Base-by-base conservation (phyloP, 176 grass and related monocot species). In the Hsuehochloa calcarea region DNA sequence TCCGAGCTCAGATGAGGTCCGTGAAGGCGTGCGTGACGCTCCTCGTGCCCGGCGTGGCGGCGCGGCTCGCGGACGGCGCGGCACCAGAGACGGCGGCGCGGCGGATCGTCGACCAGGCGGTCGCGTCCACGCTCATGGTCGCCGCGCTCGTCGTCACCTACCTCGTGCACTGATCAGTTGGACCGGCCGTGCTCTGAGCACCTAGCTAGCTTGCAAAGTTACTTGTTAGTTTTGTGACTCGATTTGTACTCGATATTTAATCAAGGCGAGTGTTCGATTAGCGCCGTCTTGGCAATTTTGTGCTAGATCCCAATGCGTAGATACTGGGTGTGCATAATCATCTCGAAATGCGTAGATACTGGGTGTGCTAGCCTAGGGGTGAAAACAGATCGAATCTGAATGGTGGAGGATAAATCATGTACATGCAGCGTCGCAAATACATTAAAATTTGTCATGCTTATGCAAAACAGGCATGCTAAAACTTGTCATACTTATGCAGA, bases 121-220 rank as follows among this genome's bases (percentile, higher is more conserved):
- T 88, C 54, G 86, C 86, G 11, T 88, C 26, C 73, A 59, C 61
- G 31, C 86, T 88, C 73, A 78, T 88, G 86, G 72, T 37, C 80
- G 86, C 86, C 54, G 86, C 86, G 55, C 80, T 88, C 65, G 74
- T 58, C 65, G 80, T 88, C 80, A 88, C 86, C 65, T 88, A 88
- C 65, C 80, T 88, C 54, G 54, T 88, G 7, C 86, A 84, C 14
- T 88, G 70, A 74, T 17, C 61, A n/a, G 3, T 4, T 60, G n/a
- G 20, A 4, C 56, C 23, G 55, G 55, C 6, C 1, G 55, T 1
- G 8, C 56, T 43, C 23, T 27, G 59, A 11, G n/a, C n/a, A 31
- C 12, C 26, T 6, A 7, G 26, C 59, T 64, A 29, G 11, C 25
- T 64, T 64, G 61, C 16, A 6, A 27, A 64, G 25, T 26, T 26